Percentiles rank a stretch among this genome's conserved stretches.
phyloP scores from a whole-genome alignment of 176 grass and related monocot genomes.

The Olyra latifolia region DNA sequence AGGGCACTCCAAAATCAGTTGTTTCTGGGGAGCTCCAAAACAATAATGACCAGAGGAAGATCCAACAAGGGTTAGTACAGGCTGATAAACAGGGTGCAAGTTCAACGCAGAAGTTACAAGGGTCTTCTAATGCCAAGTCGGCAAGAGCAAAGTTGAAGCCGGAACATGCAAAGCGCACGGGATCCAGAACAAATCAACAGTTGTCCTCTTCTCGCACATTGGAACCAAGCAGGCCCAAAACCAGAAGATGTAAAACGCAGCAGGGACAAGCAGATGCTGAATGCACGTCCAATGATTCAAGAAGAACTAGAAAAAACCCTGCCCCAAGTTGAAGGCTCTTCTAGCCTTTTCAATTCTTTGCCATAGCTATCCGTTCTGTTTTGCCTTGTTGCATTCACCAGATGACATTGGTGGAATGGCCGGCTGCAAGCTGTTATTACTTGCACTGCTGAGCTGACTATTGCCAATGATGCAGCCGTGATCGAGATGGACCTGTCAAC shows the following conservation, averaged over 20 bases:
- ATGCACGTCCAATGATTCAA: slow-evolving; percentile 34
- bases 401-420: background rate
- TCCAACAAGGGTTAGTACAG: slow-evolving; percentile 34
- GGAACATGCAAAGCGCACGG: slow-evolving; percentile 31
- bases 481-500: background rate
- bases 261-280: slow-evolving; percentile 31
- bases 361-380: background rate
- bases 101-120: slow-evolving; percentile 16
- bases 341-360: background rate
- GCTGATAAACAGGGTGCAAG: slow-evolving; percentile 22
- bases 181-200: slow-evolving; percentile 25
- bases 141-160: slow-evolving; percentile 38
- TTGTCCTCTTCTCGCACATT: slow-evolving; percentile 1
- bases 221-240: slow-evolving; percentile 33
- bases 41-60: slow-evolving; percentile 33
- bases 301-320: slow-evolving; percentile 49
- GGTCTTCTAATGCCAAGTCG: slow-evolving; percentile 9
- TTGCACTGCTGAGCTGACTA: background rate
- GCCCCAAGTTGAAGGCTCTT: slow-evolving; percentile 12
- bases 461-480: background rate
- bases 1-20: slow-evolving; percentile 41
- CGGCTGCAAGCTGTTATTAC: background rate
- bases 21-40: slow-evolving; percentile 14
- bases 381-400: background rate
- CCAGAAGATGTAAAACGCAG: slow-evolving; percentile 30